Conservation (phyloP, 768 basidiomycete genomes). For the Suillus americanus region DNA sequence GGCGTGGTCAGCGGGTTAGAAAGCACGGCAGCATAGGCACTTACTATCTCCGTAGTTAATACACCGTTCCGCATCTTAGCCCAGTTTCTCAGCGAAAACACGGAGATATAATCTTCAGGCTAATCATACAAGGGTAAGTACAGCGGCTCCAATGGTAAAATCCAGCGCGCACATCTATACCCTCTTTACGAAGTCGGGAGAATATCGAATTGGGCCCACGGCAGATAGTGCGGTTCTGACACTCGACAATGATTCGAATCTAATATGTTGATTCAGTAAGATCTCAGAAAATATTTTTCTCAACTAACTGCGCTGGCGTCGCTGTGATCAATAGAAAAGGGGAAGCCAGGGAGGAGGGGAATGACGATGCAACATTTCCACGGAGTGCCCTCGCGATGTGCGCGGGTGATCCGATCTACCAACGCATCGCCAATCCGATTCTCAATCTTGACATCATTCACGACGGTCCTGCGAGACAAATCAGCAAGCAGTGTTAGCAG, state of each 20-base stretch:
- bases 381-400: slow-evolving; percentile 72
- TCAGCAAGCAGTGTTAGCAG: neutral
- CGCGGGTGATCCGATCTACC: slow-evolving; percentile 86
- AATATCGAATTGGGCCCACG: slow-evolving; percentile 94
- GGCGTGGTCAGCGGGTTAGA: slow-evolving; percentile 11
- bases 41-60: slow-evolving; percentile 84
- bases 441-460: slow-evolving; percentile 84
- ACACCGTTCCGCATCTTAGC: slow-evolving; percentile 82
- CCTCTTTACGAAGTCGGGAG: slow-evolving; percentile 77
- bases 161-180: slow-evolving; percentile 72
- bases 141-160: neutral
- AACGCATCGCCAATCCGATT: slow-evolving; percentile 95
- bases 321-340: slow-evolving; percentile 87
- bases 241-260: slow-evolving; percentile 94
- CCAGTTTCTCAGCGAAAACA: slow-evolving; percentile 94
- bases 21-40: slow-evolving; percentile 12
- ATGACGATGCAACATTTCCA: slow-evolving; percentile 96
- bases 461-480: slow-evolving; percentile 56
- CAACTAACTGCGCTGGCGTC: slow-evolving; percentile 85
- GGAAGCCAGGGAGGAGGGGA: slow-evolving; percentile 90
- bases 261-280: slow-evolving; percentile 27
- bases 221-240: slow-evolving; percentile 86
- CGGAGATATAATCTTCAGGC: slow-evolving; percentile 90
- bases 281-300: neutral
- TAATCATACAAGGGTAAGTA: slow-evolving; percentile 28